Percentiles rank a stretch among this genome's conserved stretches.
These are phyloP conservation scores for Coemansia javaensis DNA, from an alignment of 192 early-diverging fungal species.

Conservation along the genomic window DNA sequence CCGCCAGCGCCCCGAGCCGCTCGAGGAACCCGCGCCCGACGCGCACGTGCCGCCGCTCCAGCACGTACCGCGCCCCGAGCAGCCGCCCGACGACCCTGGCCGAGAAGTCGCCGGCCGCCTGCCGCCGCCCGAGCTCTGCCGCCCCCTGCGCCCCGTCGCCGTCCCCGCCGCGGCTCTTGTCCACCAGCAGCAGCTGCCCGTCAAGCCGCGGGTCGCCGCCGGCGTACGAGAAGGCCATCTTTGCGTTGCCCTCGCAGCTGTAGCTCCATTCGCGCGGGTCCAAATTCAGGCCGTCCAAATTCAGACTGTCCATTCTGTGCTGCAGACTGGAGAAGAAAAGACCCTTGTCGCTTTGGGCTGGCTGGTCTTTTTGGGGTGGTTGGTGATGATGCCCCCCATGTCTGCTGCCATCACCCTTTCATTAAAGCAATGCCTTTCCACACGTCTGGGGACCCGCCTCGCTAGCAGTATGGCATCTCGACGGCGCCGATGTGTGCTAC, in stretches of 20 bases:
- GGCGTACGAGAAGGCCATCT: slow-evolving; percentile 57
- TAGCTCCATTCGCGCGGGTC: slow-evolving; percentile 55
- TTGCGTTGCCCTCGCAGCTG: slow-evolving; percentile 70
- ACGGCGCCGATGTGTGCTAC: too few relatives aligned
- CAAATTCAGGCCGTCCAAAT: background rate
- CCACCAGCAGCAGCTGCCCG: slow-evolving; percentile 29
- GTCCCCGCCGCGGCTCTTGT: slow-evolving; percentile 20
- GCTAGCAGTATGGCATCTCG: too few relatives aligned
- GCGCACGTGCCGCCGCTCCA: slow-evolving; percentile 20
- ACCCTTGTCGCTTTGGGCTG: too few relatives aligned
- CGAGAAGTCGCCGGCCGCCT: slow-evolving; percentile 9
- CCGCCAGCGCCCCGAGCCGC: slow-evolving; percentile 22
- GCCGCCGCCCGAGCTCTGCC: slow-evolving; percentile 2
- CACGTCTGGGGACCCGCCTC: too few relatives aligned
- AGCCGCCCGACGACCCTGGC: slow-evolving; percentile 48
- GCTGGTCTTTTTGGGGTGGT: too few relatives aligned
- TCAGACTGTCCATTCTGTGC: background rate
- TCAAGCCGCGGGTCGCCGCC: slow-evolving; percentile 33
- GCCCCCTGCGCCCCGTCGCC: slow-evolving; percentile 5
- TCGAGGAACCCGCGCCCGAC: slow-evolving; percentile 32
- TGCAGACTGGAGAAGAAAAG: too few relatives aligned
- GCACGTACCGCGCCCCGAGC: slow-evolving; percentile 48
- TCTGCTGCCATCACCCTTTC: too few relatives aligned
- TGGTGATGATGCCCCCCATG: too few relatives aligned
- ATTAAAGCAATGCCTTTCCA: too few relatives aligned